Percentiles rank a stretch among this genome's conserved stretches.
Conservation (phyloP, 768 basidiomycete genomes). For the Auriscalpium microsporum region DNA sequence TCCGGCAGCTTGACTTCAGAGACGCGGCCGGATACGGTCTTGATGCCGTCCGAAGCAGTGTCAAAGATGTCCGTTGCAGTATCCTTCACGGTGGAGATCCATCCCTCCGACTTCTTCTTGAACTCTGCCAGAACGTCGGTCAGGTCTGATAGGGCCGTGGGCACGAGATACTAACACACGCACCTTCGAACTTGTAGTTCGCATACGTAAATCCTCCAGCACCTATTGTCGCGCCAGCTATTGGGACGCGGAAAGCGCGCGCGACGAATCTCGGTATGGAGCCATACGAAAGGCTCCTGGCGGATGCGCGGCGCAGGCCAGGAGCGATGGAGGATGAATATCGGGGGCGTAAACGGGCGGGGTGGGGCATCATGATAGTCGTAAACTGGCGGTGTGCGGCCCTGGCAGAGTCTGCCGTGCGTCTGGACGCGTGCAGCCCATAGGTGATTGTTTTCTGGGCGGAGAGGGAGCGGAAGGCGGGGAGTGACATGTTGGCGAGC, state of each 20-base stretch:
- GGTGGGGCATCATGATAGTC: conserved; percentile 45
- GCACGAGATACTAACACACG: conserved; percentile 16
- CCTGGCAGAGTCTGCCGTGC: conserved; percentile 25
- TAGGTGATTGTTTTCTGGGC: conserved; percentile 45
- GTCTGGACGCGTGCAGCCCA: conserved; percentile 39
- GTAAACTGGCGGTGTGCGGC: conserved; percentile 51
- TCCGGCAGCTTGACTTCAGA: conserved; percentile 50
- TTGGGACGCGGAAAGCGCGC: conserved; percentile 80
- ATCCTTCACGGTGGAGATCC: conserved; percentile 59
- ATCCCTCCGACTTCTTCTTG: conserved; percentile 56
- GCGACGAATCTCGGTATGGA: conserved; percentile 86
- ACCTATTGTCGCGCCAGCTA: conserved; percentile 83
- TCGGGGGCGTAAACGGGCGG: conserved; percentile 36
- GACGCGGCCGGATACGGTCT: conserved; percentile 48
- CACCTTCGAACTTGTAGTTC: conserved; percentile 95
- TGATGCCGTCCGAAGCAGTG: conserved; percentile 63
- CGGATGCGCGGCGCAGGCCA: conserved; percentile 56
- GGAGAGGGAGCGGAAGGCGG: conserved; percentile 16
- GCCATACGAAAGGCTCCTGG: conserved; percentile 73
- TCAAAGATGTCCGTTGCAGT: conserved; percentile 63
- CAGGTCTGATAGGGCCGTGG: background rate
- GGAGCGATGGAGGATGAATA: conserved; percentile 35
- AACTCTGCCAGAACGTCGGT: conserved; percentile 41
- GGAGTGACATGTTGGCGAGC: conserved; percentile 4
- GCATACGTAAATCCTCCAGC: conserved; percentile 91